A percentile compares a stretch with the other conserved stretches of the same genome.
These are phyloP conservation scores for Cystobasidium tubakii DNA, from an alignment of 768 basidiomycete genomes.

Conservation along the genomic window DNA sequence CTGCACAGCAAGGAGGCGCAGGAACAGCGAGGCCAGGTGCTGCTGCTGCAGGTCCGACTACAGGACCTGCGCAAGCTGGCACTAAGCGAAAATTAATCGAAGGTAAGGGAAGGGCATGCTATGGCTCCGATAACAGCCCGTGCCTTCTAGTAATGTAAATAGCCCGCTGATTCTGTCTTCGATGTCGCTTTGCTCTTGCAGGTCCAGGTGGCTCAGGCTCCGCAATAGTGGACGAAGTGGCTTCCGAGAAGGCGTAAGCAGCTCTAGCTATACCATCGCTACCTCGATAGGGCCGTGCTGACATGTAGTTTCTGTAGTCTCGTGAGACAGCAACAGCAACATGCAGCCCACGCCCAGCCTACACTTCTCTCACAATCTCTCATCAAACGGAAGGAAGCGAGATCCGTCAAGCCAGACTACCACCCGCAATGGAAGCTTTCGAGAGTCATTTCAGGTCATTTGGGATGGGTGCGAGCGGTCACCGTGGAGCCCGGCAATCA, in stretches of 20 bases:
- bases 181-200: conserved; percentile 19
- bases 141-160: too few species aligned
- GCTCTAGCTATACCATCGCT: not conserved
- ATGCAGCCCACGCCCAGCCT: conserved; percentile 50
- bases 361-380: conserved; percentile 74
- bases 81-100: conserved; percentile 39
- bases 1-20: conserved; percentile 73
- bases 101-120: conserved; percentile 32
- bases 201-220: conserved; percentile 48
- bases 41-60: conserved; percentile 11
- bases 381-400: conserved; percentile 82
- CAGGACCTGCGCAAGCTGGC: conserved; percentile 9
- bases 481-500: conserved; percentile 97
- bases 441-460: conserved; percentile 92
- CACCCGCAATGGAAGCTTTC: conserved; percentile 94
- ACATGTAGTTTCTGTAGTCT: conserved; percentile 43
- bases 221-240: conserved; percentile 29
- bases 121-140: conserved; percentile 12
- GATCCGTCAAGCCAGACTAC: conserved; percentile 89
- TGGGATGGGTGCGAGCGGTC: conserved; percentile 94
- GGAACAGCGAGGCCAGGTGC: conserved; percentile 61
- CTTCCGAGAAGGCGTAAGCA: conserved; percentile 17
- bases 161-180: not conserved
- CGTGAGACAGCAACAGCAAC: conserved; percentile 49
- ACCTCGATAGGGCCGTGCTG: conserved; percentile 37